Evolutionary conservation across 176 grass and related monocot genomes (phyloP).

Genomic region (Bromus sterilis): DNA sequence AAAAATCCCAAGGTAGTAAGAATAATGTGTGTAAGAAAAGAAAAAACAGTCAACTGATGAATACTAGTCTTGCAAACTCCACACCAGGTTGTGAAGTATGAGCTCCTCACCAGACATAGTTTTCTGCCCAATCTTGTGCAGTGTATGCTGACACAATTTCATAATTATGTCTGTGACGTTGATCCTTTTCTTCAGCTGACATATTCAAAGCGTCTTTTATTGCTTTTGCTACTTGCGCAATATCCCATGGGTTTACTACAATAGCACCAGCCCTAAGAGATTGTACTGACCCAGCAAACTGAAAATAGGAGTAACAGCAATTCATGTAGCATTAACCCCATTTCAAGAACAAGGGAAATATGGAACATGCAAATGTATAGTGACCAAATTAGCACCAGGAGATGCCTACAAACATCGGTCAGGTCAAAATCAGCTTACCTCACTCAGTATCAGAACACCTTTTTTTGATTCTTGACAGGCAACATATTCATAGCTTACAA

Average conservation of each 20-base stretch:
- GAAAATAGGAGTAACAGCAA: conserved; percentile 21
- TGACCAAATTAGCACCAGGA: not conserved
- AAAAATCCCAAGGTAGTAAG: not conserved
- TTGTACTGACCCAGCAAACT: conserved; percentile 98
- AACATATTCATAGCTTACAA: conserved; percentile 97
- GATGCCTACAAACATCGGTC: not conserved
- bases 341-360: not conserved
- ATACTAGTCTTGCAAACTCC: not conserved
- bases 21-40: not conserved
- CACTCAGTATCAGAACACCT: conserved; percentile 94
- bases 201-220: conserved; percentile 59
- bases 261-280: conserved; percentile 86
- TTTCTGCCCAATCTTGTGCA: conserved; percentile 95
- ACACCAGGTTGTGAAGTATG: not conserved
- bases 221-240: conserved; percentile 57
- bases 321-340: not conserved
- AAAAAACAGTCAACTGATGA: not conserved
- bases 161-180: conserved; percentile 89
- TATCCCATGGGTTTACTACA: conserved; percentile 92
- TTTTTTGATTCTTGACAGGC: conserved; percentile 90
- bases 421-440: conserved; percentile 40
- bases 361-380: not conserved
- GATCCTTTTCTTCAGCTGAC: conserved; percentile 57
- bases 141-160: conserved; percentile 70
- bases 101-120: conserved; percentile 58